Conservation (phyloP, 768 basidiomycete species). For the Gloeopeniophorella convolvens region DNA sequence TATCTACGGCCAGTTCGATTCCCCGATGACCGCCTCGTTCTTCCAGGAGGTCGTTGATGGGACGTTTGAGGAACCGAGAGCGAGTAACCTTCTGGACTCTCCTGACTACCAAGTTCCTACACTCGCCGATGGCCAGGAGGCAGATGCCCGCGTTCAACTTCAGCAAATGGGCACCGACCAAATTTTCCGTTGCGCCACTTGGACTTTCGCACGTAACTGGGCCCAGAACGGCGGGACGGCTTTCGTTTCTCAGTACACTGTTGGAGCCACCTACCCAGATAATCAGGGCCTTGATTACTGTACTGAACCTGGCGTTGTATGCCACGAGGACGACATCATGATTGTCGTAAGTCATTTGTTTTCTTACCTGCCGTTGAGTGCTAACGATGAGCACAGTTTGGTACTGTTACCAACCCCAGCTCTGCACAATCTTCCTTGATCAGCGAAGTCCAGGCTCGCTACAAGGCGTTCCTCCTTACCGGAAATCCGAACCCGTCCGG, state of each 20-base stretch:
- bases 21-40: constrained; percentile 32
- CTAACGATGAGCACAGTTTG: constrained; percentile 31
- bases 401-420: constrained; percentile 51
- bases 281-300: constrained; percentile 56
- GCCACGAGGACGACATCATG: constrained; percentile 80
- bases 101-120: constrained; percentile 39
- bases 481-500: constrained; percentile 56
- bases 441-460: constrained; percentile 62
- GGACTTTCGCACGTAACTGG: constrained; percentile 68
- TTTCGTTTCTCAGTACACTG: constrained; percentile 58
- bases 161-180: constrained; percentile 60
- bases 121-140: constrained; percentile 25
- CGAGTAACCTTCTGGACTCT: constrained; percentile 37
- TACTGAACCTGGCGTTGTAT: constrained; percentile 49
- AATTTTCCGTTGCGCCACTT: constrained; percentile 62
- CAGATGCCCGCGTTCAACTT: constrained; percentile 52
- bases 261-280: constrained; percentile 67
- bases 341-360: constrained; percentile 44
- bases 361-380: constrained; percentile 29
- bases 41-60: constrained; percentile 36
- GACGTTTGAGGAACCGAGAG: constrained; percentile 43
- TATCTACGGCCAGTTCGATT: constrained; percentile 42
- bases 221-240: constrained; percentile 54
- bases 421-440: constrained; percentile 51
- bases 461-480: constrained; percentile 55